Evolutionary conservation across 2,329 filamentous ascomycete genomes (phyloP), one percentile per base, ranked within the genome.

Genomic region (Trichophaea hybrida): DNA sequence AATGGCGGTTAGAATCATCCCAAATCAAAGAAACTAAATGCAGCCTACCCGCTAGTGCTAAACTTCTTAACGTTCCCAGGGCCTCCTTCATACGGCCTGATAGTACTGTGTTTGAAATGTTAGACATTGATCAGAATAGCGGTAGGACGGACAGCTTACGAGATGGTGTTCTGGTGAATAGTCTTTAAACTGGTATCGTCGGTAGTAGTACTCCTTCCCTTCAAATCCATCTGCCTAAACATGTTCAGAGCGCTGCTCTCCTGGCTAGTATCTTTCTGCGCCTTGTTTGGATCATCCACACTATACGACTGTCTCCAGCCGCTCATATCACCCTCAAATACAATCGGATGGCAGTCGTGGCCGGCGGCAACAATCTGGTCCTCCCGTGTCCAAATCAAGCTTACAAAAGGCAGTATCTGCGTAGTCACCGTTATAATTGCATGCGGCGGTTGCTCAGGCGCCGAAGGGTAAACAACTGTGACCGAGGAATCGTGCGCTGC

Each of bases 141-240:
- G 24, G 13, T 17, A 48, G 40, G 33, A 6, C 33, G 17, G 8
- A 32, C 8, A 56, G 48, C 57, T 46, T 59, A 58, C 49, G 81
- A 88, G 70, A 98, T 87, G 32, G 90, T 95, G 75, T 98, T 98
- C 72, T 98, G 93, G 74, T 98, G 93, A 51, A 93, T 82, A 8
- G 93, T 97, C 75, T 88, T 93, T 68, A 98, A 78, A 75, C 94
- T 87, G 3, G 90, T 96, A 72, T 97, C 90, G 69, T 94, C 89
- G 71, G 88, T 88, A 6, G 51, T 58, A 10, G 55, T 59, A 59
- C 78, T 76, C 74, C 94, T 94, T 64, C 93, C 93, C 78, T 93
- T 95, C 66, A 98, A 78, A 73, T 98, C 93, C 93, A 98, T 97
- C 76, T 96, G 90, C 69, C 83, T 82, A 76, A 98, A 98, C 88